Evolutionary conservation across 768 basidiomycete species (phyloP), one percentile per base, ranked within the genome.

Genomic region (Phanerochaete carnosa): DNA sequence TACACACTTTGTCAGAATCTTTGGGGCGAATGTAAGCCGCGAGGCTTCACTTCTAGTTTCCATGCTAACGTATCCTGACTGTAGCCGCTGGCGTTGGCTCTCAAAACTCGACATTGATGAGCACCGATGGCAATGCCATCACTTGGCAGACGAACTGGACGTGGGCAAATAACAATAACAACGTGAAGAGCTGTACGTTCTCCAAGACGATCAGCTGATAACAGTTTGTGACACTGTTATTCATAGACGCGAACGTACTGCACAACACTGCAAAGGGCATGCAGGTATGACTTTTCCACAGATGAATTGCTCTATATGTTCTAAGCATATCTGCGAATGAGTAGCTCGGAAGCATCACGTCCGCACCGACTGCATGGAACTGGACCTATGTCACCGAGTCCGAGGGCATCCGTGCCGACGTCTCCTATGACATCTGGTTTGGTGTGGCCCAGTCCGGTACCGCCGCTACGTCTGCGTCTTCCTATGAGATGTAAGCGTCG

Each of bases 1-100:
- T 86, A 74, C 68, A 79, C 75, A 0, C 76, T 85, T 46, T 85
- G 83, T 73, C 80, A 84, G 66, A 83, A 86, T 67, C 78, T 82
- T 25, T 86, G 83, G 83, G 83, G 82, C 15, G 65, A 68, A 22
- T 54, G 80, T 80, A 60, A 43, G 76, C 65, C 19, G 6, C 4
- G 39, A 7, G 4, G 39, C 33, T 9, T 28, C n/a, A n/a, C n/a
- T n/a, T n/a, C n/a, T n/a, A n/a, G n/a, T n/a, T n/a, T n/a, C n/a
- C n/a, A n/a, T n/a, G n/a, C n/a, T n/a, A n/a, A n/a, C n/a, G n/a
- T n/a, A n/a, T n/a, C n/a, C n/a, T n/a, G n/a, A n/a, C n/a, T n/a
- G n/a, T 25, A 83, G 79, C 60, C 7, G 62, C 73, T 19, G 84
- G 84, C 15, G 77, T 77, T 0, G 84, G 83, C 15, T 74, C 69